A percentile compares a stretch with the other conserved stretches of the same genome.
Evolutionary conservation across 805 yeast species (phyloP).

Genomic region (Candida gorgasii): DNA sequence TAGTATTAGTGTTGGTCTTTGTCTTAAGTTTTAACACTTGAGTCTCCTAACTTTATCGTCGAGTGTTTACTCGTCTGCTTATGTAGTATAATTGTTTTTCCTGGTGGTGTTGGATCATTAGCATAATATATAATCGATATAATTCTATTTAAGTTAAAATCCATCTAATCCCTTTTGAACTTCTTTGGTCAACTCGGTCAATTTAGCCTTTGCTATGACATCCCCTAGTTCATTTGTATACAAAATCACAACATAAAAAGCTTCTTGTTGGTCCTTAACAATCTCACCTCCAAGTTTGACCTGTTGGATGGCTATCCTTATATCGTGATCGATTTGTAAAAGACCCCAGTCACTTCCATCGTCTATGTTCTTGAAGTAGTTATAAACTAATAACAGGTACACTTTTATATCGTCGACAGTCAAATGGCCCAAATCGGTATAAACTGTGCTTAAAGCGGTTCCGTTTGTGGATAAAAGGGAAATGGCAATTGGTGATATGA

Average conservation of each 20-base stretch:
- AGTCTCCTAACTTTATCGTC: not conserved
- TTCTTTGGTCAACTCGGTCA: conserved; percentile 32
- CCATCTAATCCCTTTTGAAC: conserved; percentile 37
- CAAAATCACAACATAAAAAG: conserved; percentile 32
- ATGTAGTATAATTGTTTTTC: conserved; percentile 5
- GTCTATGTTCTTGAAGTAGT: conserved; percentile 17
- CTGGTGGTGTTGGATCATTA: conserved; percentile 9
- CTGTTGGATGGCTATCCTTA: conserved; percentile 29
- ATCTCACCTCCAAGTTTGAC: conserved; percentile 12
- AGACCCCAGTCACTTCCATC: conserved; percentile 13
- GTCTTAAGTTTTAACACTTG: not conserved
- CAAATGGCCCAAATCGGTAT: conserved; percentile 16
- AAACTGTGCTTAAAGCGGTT: conserved; percentile 41
- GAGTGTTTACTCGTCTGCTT: not conserved
- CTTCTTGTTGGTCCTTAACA: conserved; percentile 8
- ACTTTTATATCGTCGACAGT: conserved; percentile 33
- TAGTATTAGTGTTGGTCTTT: not conserved
- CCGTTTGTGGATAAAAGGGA: conserved; percentile 39
- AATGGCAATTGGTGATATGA: conserved; percentile 27
- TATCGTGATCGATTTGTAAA: conserved; percentile 24
- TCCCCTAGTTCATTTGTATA: conserved; percentile 30
- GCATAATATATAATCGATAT: conserved; percentile 8
- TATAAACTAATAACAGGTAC: conserved; percentile 36
- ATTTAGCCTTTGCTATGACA: conserved; percentile 35
- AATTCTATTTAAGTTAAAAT: conserved; percentile 13